A percentile compares a stretch with the other conserved stretches of the same genome.
phyloP scores from a whole-genome alignment of 257 asterid genomes.

The Fraxinus quadrangulata region DNA sequence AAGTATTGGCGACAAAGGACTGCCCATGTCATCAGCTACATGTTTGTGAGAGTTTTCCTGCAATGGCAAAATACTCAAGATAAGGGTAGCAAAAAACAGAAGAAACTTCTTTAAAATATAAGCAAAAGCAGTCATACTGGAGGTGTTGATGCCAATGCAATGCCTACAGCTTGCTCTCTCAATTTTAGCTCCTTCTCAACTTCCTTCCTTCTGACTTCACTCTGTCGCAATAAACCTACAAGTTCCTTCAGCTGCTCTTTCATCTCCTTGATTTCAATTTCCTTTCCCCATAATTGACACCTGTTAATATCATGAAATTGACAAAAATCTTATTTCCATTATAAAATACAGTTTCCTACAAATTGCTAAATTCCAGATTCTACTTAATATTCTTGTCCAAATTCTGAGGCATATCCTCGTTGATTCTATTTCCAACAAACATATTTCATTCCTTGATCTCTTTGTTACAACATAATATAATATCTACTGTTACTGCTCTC shows the following conservation, averaged over 20 bases:
- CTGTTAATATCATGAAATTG: constrained; percentile 40
- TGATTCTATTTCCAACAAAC: background rate
- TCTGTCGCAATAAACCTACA: constrained; percentile 74
- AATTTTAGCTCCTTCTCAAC: constrained; percentile 74
- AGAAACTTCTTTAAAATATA: background rate
- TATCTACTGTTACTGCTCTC: background rate
- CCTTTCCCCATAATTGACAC: constrained; percentile 90
- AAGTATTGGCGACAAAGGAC: constrained; percentile 81
- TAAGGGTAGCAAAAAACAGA: background rate
- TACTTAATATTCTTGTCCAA: background rate
- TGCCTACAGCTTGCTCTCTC: constrained; percentile 64
- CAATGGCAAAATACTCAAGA: constrained; percentile 1
- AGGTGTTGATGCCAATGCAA: constrained; percentile 72
- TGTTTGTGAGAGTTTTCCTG: constrained; percentile 65
- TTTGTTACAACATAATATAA: background rate
- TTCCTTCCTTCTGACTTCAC: constrained; percentile 85
- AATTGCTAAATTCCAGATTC: background rate
- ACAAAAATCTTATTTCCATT: background rate
- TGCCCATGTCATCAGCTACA: constrained; percentile 62
- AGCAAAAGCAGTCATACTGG: constrained; percentile 45
- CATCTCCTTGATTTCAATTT: constrained; percentile 85
- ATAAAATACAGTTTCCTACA: background rate
- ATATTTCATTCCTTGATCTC: background rate
- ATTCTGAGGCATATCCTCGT: background rate
- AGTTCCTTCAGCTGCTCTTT: constrained; percentile 94